phyloP scores from a whole-genome alignment of 2,329 filamentous ascomycete species.

The Pseudogymnoascus sp. region DNA sequence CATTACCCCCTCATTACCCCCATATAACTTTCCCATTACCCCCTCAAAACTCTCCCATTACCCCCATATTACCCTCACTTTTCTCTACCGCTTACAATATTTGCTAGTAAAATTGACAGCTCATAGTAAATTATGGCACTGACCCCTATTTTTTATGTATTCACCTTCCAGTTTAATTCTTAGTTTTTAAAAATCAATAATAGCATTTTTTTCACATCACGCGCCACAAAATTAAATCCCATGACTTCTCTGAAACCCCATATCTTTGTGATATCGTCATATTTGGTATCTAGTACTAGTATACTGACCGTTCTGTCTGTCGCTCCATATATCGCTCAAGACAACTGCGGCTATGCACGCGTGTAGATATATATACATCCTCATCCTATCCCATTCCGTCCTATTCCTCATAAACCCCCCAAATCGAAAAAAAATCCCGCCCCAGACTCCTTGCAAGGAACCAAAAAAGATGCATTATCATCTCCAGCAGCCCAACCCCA shows the following conservation, averaged over 20 bases:
- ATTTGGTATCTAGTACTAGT: slow-evolving; percentile 4
- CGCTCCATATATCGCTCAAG: background rate
- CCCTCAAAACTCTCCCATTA: background rate
- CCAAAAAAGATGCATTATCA: background rate
- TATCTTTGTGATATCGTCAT: background rate
- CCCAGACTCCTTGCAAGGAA: background rate
- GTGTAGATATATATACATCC: background rate
- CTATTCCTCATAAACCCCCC: background rate
- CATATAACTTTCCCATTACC: background rate
- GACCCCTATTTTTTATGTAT: background rate
- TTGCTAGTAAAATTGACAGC: background rate
- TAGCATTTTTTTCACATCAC: background rate
- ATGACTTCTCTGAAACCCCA: background rate
- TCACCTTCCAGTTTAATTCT: background rate
- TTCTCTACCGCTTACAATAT: background rate
- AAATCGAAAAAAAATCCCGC: background rate
- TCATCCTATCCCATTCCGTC: background rate
- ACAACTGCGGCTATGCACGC: background rate
- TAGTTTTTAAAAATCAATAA: background rate
- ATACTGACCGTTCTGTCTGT: background rate
- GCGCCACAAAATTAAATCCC: background rate
- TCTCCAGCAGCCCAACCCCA: background rate
- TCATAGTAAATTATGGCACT: background rate
- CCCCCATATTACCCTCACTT: slow-evolving; percentile 3
- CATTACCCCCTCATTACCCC: background rate